A percentile compares a stretch with the other conserved stretches of the same genome.
Evolutionary conservation across 345 rosid species (phyloP).

Genomic region (Camelina laxa): DNA sequence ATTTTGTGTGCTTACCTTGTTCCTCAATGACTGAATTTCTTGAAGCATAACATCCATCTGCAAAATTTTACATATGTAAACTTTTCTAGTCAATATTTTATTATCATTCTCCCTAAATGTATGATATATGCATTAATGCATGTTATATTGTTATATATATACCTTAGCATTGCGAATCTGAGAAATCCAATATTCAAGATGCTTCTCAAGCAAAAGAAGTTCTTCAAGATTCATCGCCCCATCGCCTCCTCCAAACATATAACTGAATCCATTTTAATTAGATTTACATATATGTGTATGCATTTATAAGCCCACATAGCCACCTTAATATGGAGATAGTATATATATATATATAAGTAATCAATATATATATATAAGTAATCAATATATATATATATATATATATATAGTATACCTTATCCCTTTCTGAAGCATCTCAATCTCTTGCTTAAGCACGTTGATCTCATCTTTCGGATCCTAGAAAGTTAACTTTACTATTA

Average conservation of each 20-base stretch:
- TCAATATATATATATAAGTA: background rate
- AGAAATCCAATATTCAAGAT: conserved; percentile 83
- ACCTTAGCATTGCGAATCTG: conserved; percentile 86
- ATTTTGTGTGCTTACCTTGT: conserved; percentile 55
- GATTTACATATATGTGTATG: background rate
- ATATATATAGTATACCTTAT: conserved; percentile 51
- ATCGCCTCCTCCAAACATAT: conserved; percentile 82
- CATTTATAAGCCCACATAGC: background rate
- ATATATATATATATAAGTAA: background rate
- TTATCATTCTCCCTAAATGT: background rate
- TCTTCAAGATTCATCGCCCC: conserved; percentile 76
- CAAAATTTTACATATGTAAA: conserved; percentile 1
- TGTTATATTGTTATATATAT: no score
- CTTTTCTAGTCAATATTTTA: conserved; percentile 3
- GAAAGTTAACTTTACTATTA: background rate
- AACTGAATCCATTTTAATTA: conserved; percentile 47
- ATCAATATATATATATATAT: background rate
- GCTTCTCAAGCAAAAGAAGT: conserved; percentile 74
- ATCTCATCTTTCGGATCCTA: conserved; percentile 73
- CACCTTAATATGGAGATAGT: background rate
- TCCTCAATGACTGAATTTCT: conserved; percentile 80
- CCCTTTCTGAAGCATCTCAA: conserved; percentile 74
- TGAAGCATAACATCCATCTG: conserved; percentile 84
- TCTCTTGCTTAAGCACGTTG: conserved; percentile 70
- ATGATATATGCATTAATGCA: background rate